Base-by-base conservation (phyloP, 305 asterid genomes). In the Rubia occidens region DNA sequence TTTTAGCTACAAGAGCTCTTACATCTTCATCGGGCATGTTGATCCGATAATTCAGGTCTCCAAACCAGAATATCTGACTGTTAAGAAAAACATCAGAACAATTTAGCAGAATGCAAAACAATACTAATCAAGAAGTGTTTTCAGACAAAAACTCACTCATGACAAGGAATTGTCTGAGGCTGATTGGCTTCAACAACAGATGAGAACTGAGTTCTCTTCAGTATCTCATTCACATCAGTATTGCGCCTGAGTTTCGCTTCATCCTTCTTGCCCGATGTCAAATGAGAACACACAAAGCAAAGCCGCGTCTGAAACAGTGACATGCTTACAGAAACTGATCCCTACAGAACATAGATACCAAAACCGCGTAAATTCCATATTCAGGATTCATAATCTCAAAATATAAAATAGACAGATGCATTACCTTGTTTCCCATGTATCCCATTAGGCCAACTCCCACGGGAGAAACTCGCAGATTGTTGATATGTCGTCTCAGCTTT, bases 371-470 rank as follows among this genome's bases (percentile, higher is more conserved):
- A 18, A 8, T 15, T 61, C 14, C 39, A 47, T 35, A 18, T 35
- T 9, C 42, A n/a, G 0, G 32, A 53, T 62, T 5, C 60, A 35
- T 39, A 39, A 37, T 49, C 45, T 54, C 24, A 54, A 18, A 53
- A 47, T 54, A 32, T 7, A 29, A 17, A 29, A 66, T 10, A 53
- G 35, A 53, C 49, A 13, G 53, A 3, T 11, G 39, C 53, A 68
- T 37, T 80, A 92, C 98, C 98, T 93, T 93, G 78, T 93, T 93
- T 11, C 98, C 98, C 89, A 93, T 83, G 82, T 89, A 93, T 49
- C 98, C 97, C 97, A 93, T 90, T 18, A 93, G 86, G 70, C 98
- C 98, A 54, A 85, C 83, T 72, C 98, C 98, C 5, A 93, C 98
- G 4, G 92, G 91, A 66, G 97, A 90, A 35, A 93, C 98, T 86